phyloP scores from a whole-genome alignment of 306 rosid species.

The Medicago lupulina region DNA sequence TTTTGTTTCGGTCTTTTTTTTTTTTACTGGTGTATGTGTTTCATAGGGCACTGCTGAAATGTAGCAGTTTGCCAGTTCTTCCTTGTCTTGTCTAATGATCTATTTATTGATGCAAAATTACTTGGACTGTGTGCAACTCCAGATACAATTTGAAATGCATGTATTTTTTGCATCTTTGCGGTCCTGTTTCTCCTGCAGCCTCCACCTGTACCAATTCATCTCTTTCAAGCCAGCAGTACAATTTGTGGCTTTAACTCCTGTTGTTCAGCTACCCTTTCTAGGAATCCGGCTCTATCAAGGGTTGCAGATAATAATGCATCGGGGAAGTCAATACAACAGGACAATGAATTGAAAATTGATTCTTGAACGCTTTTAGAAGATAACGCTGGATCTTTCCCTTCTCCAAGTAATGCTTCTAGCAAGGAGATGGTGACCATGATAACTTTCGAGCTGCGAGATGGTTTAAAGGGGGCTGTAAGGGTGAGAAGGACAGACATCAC shows the following conservation, averaged over 20 bases:
- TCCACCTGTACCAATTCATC: conserved; percentile 58
- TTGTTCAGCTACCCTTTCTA: conserved; percentile 54
- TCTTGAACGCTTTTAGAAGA: too few species aligned
- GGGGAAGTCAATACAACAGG: conserved; percentile 53
- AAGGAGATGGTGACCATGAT: conserved; percentile 62
- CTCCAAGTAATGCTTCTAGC: conserved; percentile 58
- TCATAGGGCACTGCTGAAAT: not conserved
- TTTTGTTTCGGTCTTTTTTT: not conserved
- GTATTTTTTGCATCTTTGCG: conserved; percentile 60
- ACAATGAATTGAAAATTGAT: too few species aligned
- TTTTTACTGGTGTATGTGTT: not conserved
- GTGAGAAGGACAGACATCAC: not conserved
- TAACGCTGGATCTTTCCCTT: conserved; percentile 42
- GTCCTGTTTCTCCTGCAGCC: conserved; percentile 55
- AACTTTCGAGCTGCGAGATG: conserved; percentile 85
- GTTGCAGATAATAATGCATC: conserved; percentile 50
- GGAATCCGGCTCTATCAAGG: conserved; percentile 51
- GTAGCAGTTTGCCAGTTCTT: not conserved
- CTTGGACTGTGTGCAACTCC: conserved; percentile 45
- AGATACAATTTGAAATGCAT: conserved; percentile 50
- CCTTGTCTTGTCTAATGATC: conserved; percentile 25
- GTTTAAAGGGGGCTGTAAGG: conserved; percentile 73
- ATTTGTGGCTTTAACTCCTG: conserved; percentile 54
- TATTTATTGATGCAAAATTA: conserved; percentile 65
- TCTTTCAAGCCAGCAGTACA: conserved; percentile 58